Conservation (phyloP, 805 yeast genomes). For the Pichia rugopelliculosa region DNA sequence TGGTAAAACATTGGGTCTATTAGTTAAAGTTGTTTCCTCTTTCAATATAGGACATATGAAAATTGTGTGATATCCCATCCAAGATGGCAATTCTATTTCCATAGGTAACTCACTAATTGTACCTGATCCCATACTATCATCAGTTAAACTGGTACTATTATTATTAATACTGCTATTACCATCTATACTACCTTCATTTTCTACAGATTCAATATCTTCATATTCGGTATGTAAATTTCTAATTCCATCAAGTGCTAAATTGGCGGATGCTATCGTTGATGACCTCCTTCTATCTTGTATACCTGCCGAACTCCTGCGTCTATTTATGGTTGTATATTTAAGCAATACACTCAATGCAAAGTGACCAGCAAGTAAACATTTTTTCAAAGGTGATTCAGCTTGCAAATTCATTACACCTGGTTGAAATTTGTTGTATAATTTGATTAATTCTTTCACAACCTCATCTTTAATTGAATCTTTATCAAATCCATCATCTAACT, state of each 20-base stretch:
- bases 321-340: slow-evolving; percentile 33
- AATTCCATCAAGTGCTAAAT: neutral
- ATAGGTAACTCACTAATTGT: slow-evolving; percentile 33
- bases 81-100: slow-evolving; percentile 12
- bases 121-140: slow-evolving; percentile 34
- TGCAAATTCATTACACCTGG: neutral
- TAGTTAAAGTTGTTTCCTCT: slow-evolving; percentile 50
- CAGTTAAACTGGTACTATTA: slow-evolving; percentile 27
- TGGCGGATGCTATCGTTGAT: neutral
- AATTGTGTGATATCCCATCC: slow-evolving; percentile 29
- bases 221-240: neutral
- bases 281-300: slow-evolving; percentile 22
- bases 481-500: neutral
- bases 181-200: neutral
- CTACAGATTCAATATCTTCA: neutral
- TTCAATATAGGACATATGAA: slow-evolving; percentile 65
- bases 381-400: slow-evolving; percentile 40
- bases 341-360: slow-evolving; percentile 43
- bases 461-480: slow-evolving; percentile 1
- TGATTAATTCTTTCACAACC: neutral
- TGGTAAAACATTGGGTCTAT: slow-evolving; percentile 43
- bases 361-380: slow-evolving; percentile 42
- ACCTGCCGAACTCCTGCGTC: slow-evolving; percentile 24
- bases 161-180: neutral
- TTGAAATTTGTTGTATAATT: neutral